Evolutionary conservation across 345 rosid species (phyloP).

Genomic region (Salix dunnii): DNA sequence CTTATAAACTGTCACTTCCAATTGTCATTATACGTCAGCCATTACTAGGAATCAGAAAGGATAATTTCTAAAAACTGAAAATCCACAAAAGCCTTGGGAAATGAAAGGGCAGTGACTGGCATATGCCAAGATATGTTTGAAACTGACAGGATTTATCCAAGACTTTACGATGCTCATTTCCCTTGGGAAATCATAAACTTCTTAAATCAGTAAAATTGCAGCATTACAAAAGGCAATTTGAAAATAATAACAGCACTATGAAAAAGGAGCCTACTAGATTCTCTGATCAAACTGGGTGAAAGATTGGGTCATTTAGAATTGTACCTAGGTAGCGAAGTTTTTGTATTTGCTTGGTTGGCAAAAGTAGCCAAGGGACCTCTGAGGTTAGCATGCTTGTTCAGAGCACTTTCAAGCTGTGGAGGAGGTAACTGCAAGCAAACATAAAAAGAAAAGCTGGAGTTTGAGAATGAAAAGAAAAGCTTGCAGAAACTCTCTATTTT

Average conservation of each 20-base stretch:
- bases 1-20: no score
- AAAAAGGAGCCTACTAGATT: no score
- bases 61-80: no score
- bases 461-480: slow-evolving; percentile 1
- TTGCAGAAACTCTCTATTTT: neutral
- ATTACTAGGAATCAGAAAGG: no score
- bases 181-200: neutral
- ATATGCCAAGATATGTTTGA: no score
- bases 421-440: slow-evolving; percentile 68
- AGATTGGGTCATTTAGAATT: slow-evolving; percentile 2
- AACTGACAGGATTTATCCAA: no score
- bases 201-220: neutral
- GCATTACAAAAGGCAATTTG: neutral
- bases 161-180: no score
- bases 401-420: slow-evolving; percentile 69
- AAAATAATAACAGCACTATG: neutral
- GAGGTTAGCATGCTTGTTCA: slow-evolving; percentile 71
- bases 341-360: slow-evolving; percentile 60
- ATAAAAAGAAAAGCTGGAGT: slow-evolving; percentile 8
- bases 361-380: slow-evolving; percentile 65
- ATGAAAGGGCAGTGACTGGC: no score
- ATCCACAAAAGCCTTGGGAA: no score
- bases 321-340: slow-evolving; percentile 74
- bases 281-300: neutral
- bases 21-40: no score